These are phyloP conservation scores for Amylocystis lapponica DNA, from an alignment of 768 basidiomycete species.

Conservation along the genomic window DNA sequence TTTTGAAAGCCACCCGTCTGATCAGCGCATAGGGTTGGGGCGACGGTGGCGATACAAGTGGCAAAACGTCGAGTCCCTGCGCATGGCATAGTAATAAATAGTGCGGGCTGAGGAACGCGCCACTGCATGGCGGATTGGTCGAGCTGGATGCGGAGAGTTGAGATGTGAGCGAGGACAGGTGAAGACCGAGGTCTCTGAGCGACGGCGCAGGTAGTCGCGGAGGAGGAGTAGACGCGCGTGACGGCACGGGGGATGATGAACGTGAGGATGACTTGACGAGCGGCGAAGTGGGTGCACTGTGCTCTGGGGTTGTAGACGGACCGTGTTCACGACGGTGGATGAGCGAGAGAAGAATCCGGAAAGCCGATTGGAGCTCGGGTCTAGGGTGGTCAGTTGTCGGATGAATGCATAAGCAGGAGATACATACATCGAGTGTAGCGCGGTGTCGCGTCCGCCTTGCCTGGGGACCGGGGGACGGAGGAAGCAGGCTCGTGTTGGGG, in stretches of 20 bases:
- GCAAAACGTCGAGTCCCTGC: constrained; percentile 84
- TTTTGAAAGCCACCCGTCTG: constrained; percentile 76
- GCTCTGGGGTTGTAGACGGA: constrained; percentile 17
- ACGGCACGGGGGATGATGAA: constrained; percentile 46
- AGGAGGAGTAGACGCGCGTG: constrained; percentile 62
- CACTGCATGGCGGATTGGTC: constrained; percentile 67
- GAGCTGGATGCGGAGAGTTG: constrained; percentile 74
- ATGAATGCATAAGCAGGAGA: constrained; percentile 5
- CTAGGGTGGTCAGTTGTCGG: constrained; percentile 26
- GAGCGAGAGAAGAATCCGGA: constrained; percentile 84
- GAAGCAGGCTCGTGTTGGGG: constrained; percentile 18
- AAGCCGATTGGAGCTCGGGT: constrained; percentile 64
- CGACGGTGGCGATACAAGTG: constrained; percentile 67
- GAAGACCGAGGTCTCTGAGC: constrained; percentile 70
- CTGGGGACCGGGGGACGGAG: constrained; percentile 9
- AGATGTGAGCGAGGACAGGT: constrained; percentile 58
- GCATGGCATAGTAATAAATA: constrained; percentile 80
- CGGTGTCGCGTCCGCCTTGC: constrained; percentile 35
- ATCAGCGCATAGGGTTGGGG: constrained; percentile 78
- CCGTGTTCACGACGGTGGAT: constrained; percentile 64
- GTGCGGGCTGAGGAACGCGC: constrained; percentile 76
- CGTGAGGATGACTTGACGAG: constrained; percentile 39
- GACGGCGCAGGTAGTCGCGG: constrained; percentile 67
- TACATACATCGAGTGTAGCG: constrained; percentile 55
- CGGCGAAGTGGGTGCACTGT: constrained; percentile 14